Conservation (phyloP, 1,139 yeast genomes). For the Ogataea hybrid region DNA sequence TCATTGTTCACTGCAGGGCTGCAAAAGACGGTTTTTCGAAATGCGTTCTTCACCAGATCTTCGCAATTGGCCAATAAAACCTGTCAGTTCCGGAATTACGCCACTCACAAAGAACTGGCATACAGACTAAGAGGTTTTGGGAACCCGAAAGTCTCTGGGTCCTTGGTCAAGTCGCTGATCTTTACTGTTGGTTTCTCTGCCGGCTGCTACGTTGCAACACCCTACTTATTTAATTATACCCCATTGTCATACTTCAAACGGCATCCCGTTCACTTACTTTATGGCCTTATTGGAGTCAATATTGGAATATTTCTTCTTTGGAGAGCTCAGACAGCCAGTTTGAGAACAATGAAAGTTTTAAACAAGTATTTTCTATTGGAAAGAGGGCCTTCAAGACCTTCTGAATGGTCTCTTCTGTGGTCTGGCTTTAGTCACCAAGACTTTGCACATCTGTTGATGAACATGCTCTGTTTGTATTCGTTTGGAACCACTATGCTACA, state of each 20-base stretch:
- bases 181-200: slow-evolving; percentile 28
- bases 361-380: slow-evolving; percentile 66
- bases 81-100: slow-evolving; percentile 11
- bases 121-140: slow-evolving; percentile 10
- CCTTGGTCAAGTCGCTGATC: slow-evolving; percentile 23
- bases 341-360: slow-evolving; percentile 22
- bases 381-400: slow-evolving; percentile 42
- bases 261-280: slow-evolving; percentile 61
- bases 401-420: slow-evolving; percentile 69
- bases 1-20: neutral
- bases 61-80: neutral
- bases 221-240: slow-evolving; percentile 59
- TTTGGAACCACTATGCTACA: slow-evolving; percentile 72
- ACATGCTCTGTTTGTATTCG: slow-evolving; percentile 85
- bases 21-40: neutral
- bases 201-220: slow-evolving; percentile 38
- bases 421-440: slow-evolving; percentile 89
- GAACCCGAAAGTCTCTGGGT: slow-evolving; percentile 9
- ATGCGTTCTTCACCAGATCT: neutral
- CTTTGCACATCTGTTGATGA: slow-evolving; percentile 71
- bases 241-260: slow-evolving; percentile 55
- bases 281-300: slow-evolving; percentile 67
- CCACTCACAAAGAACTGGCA: slow-evolving; percentile 16
- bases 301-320: slow-evolving; percentile 70
- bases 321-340: slow-evolving; percentile 50